Conservation (phyloP, 441 rosid genomes). For the Populus hybrid region DNA sequence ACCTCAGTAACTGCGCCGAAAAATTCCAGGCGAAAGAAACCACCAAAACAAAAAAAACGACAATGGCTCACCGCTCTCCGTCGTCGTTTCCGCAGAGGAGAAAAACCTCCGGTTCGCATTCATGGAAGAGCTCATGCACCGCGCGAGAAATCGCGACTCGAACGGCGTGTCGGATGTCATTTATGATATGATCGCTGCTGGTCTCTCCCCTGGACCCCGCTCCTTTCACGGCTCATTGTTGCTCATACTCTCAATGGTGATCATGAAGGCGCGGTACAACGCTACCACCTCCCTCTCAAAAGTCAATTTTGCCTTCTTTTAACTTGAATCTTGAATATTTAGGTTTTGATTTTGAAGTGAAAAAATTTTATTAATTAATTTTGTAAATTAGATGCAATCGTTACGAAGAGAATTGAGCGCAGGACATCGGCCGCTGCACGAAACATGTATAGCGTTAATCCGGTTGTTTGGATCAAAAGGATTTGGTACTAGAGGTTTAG, state of each 20-base stretch:
- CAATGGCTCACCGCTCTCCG: slow-evolving; percentile 22
- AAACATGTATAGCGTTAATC: slow-evolving; percentile 68
- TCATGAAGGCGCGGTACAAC: slow-evolving; percentile 81
- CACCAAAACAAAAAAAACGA: slow-evolving; percentile 21
- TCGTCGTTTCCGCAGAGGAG: slow-evolving; percentile 66
- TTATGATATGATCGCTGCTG: slow-evolving; percentile 95
- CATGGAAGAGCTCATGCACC: slow-evolving; percentile 91
- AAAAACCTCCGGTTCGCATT: slow-evolving; percentile 74
- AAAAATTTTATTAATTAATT: background rate
- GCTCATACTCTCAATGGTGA: slow-evolving; percentile 69
- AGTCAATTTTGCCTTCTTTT: background rate
- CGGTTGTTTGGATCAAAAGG: slow-evolving; percentile 79
- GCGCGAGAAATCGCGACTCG: slow-evolving; percentile 66
- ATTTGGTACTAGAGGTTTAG: slow-evolving; percentile 61
- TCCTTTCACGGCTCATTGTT: slow-evolving; percentile 87
- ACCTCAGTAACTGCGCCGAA: slow-evolving; percentile 43
- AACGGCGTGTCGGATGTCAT: slow-evolving; percentile 70
- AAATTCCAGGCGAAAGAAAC: slow-evolving; percentile 47
- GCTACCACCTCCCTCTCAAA: background rate
- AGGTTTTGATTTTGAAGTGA: background rate
- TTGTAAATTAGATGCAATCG: slow-evolving; percentile 70
- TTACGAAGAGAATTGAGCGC: slow-evolving; percentile 77
- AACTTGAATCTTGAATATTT: background rate
- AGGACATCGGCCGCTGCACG: slow-evolving; percentile 78
- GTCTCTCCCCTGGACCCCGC: slow-evolving; percentile 86